These are phyloP conservation scores for Rhododendron ferrugineum DNA, from an alignment of 148 eudicot species.

Conservation along the genomic window DNA sequence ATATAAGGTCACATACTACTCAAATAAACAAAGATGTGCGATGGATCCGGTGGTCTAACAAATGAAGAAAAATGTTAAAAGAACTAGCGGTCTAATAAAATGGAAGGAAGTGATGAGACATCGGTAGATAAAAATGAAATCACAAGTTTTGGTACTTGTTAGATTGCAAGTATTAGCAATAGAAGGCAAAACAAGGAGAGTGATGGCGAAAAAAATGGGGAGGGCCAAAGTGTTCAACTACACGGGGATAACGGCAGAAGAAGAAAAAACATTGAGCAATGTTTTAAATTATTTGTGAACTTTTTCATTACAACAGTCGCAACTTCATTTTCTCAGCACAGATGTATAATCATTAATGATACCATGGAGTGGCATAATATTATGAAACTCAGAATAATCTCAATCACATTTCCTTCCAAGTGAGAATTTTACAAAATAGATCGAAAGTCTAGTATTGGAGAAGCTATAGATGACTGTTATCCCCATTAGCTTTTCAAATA, in stretches of 20 bases:
- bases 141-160: no score
- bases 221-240: no score
- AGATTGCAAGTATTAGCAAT: no score
- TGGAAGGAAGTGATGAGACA: no score
- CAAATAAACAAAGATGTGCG: neutral
- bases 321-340: neutral
- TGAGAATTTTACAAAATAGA: neutral
- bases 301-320: neutral
- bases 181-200: no score
- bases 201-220: no score
- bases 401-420: neutral
- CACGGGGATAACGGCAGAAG: no score
- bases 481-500: conserved; percentile 34
- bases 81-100: neutral
- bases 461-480: conserved; percentile 7
- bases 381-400: neutral
- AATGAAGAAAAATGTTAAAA: no score
- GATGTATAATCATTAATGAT: neutral
- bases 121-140: no score
- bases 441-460: neutral
- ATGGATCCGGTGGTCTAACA: neutral
- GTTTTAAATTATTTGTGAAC: neutral
- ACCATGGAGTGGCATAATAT: neutral
- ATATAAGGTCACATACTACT: neutral
- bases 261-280: no score